These are phyloP conservation scores for Cryptococcus sp. DNA, from an alignment of 1,284 basidiomycete genomes.

Conservation along the genomic window DNA sequence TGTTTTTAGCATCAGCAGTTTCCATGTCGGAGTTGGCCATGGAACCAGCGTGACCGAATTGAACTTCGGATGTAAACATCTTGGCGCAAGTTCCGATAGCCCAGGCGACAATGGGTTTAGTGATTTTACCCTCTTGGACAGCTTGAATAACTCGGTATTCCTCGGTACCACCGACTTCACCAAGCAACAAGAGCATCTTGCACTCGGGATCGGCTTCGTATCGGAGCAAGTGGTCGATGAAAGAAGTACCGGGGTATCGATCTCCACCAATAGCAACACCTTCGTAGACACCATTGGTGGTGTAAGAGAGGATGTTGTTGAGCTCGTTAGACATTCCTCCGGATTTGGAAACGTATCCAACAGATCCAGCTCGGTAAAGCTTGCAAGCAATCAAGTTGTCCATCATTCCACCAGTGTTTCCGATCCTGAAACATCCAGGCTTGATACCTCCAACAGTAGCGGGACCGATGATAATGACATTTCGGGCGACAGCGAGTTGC, in stretches of 20 bases:
- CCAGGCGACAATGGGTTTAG: constrained; percentile 98
- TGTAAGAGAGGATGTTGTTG: constrained; percentile 97
- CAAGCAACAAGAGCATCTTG: constrained; percentile 97
- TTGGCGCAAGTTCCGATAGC: constrained; percentile 99
- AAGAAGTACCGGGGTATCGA: constrained; percentile 96
- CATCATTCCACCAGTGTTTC: constrained; percentile 99
- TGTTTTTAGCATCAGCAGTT: constrained; percentile 97
- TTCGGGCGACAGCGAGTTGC: constrained; percentile 78
- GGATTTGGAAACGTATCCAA: constrained; percentile 99
- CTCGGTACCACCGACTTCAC: constrained; percentile 98
- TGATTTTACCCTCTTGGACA: constrained; percentile 89
- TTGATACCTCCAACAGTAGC: constrained; percentile 99
- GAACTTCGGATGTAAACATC: constrained; percentile 99
- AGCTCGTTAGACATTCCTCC: constrained; percentile 99
- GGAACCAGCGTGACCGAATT: constrained; percentile 97
- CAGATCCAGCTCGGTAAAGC: constrained; percentile 94
- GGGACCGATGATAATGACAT: constrained; percentile 93
- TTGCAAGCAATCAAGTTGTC: constrained; percentile 99
- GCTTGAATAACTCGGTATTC: constrained; percentile 99
- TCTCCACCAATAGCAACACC: constrained; percentile 99
- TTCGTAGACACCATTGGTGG: constrained; percentile 98
- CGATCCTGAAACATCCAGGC: constrained; percentile 99
- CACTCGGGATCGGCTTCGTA: constrained; percentile 96
- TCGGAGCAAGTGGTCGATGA: constrained; percentile 97
- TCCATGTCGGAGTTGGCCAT: constrained; percentile 98